Evolutionary conservation across 2,329 filamentous ascomycete species (phyloP).

Genomic region (Macrophomina phaseolina): DNA sequence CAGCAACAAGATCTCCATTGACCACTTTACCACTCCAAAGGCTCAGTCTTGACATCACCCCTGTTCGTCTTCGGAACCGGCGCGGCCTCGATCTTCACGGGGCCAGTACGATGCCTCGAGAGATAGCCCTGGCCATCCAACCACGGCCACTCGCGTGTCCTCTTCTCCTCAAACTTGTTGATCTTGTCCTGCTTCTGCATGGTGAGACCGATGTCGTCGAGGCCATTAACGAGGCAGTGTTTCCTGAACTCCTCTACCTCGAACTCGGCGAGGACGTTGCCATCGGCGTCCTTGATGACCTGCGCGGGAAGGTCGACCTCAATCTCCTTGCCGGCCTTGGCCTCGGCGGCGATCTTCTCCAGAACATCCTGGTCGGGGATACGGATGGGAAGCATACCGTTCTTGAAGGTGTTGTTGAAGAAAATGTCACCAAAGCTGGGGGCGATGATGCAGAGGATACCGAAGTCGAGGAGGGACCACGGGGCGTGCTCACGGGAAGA

Average conservation of each 20-base stretch:
- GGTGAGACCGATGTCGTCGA: conserved; percentile 94
- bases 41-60: conserved; percentile 82
- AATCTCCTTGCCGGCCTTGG: conserved; percentile 78
- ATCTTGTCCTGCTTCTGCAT: conserved; percentile 94
- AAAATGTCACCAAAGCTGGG: conserved; percentile 91
- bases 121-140: conserved; percentile 87
- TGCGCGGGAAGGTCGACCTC: conserved; percentile 90
- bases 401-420: conserved; percentile 99
- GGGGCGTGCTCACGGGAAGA: conserved; percentile 93
- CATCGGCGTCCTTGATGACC: conserved; percentile 75
- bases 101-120: conserved; percentile 58
- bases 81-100: conserved; percentile 67
- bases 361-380: conserved; percentile 72
- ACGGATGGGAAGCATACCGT: conserved; percentile 91
- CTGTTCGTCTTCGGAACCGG: conserved; percentile 88
- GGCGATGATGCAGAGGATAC: conserved; percentile 91
- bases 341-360: conserved; percentile 75
- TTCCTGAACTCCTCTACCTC: conserved; percentile 93
- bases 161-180: conserved; percentile 76
- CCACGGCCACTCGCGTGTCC: conserved; percentile 84
- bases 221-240: conserved; percentile 89
- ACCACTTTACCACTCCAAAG: conserved; percentile 76
- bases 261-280: conserved; percentile 77
- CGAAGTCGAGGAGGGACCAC: conserved; percentile 96
- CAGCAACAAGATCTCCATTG: not conserved